Evolutionary conservation across 2,329 filamentous ascomycete species (phyloP), one percentile per base, ranked within the genome.

Genomic region (Pestalotiopsis sp.): DNA sequence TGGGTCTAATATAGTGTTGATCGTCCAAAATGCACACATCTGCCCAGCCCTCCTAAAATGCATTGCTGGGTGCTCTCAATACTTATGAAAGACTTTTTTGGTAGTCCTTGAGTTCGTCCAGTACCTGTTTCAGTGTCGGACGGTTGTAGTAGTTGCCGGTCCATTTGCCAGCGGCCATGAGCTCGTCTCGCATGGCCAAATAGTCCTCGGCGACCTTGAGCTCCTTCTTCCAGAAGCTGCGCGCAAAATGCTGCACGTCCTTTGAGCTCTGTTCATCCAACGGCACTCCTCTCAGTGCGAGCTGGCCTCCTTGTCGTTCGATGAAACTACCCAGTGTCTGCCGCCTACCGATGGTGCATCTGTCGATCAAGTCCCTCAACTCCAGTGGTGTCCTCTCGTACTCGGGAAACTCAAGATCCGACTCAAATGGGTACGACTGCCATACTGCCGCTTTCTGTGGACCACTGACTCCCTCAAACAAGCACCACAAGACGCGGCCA

Each of bases 391-490:
- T 88, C 38, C 76, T 78, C 14, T 73, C 73, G 74, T 85, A 90
- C 9, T 80, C 78, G 0, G 88, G 88, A 67, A 90, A 90, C 75
- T 88, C 86, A 13, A 87, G 78, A 17, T 84, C 79, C 2, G 87
- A 85, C 74, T 90, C 87, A 77, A 83, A 85, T 17, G 79, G 80
- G 74, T 90, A 90, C 60, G 88, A 90, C 71, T 88, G 83, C 88
- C 88, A 90, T 13, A 88, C 82, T 3, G 86, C 84, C 2, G 85
- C 84, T 70, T 82, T 82, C 72, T 90, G 86, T 1, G 88, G 87
- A 2, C 87, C 87, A 69, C 86, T 86, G 73, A 85, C 84, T 23
- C 86, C 87, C 75, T 90, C 88, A 68, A 90, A 90, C 17, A 90
- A 84, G 74, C 88, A 90, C 87, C 88, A 90, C 61, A 90, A 79